Evolutionary conservation across 2,329 filamentous ascomycete species (phyloP).

Genomic region (Sporothrix inflata): DNA sequence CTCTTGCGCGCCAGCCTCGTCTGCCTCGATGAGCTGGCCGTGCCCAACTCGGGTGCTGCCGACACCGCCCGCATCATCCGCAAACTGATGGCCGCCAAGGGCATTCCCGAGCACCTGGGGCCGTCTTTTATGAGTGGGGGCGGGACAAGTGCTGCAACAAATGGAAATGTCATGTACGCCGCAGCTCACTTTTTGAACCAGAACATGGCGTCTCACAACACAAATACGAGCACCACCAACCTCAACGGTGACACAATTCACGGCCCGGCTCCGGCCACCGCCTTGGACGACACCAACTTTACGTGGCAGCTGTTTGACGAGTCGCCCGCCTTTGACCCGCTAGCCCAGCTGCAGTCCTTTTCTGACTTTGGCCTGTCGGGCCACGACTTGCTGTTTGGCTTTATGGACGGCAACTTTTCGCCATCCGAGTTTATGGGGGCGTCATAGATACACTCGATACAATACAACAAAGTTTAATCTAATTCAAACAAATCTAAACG

Average conservation of each 20-base stretch:
- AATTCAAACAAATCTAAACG: conserved; percentile 60
- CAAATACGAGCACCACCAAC: not conserved
- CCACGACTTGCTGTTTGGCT: conserved; percentile 30
- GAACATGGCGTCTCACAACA: not conserved
- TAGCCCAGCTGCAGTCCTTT: conserved; percentile 26
- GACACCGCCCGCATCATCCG: conserved; percentile 30
- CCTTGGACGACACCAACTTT: conserved; percentile 18
- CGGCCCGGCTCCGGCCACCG: not conserved
- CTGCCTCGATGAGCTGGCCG: conserved; percentile 42
- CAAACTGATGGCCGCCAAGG: conserved; percentile 30
- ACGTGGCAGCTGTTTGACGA: conserved; percentile 25
- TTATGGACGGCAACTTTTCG: conserved; percentile 28
- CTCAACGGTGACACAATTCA: not conserved
- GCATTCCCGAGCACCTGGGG: conserved; percentile 21
- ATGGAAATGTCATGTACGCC: not conserved
- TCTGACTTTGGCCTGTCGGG: conserved; percentile 27
- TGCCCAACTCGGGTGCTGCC: conserved; percentile 37
- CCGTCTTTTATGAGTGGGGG: conserved; percentile 9
- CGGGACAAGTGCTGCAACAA: not conserved
- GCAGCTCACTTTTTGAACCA: not conserved
- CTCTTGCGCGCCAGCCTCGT: conserved; percentile 38
- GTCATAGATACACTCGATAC: too few species aligned
- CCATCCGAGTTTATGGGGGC: conserved; percentile 23
- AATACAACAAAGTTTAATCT: not conserved
- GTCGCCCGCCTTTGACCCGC: conserved; percentile 22